Evolutionary conservation across 78 protist genomes (phyloP), one percentile per base, ranked within the genome.

Genomic region (Bodo saltans): DNA sequence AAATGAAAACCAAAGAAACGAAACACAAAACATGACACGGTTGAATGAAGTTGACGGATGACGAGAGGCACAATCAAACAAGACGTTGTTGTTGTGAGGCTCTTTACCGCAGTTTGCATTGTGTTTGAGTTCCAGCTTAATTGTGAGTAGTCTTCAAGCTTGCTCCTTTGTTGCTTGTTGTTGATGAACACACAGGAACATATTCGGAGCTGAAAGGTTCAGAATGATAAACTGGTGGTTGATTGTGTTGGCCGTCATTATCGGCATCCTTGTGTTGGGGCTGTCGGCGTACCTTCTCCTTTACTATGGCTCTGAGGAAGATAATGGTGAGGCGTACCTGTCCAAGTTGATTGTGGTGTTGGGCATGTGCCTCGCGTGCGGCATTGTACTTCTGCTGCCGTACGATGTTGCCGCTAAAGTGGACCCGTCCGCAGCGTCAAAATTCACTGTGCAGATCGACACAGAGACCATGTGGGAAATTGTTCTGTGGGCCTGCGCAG

Each of bases 261-360:
- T 38, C 3, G 68, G 41, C 23, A 4, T 83, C 42, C 23, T 83
- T 70, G 42, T 34, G 42, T 21, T 83, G 42, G 79, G 4, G 0
- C 79, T 34, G 11, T 23, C 75, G 34, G 34, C 72, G 29, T 83
- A 82, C 37, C 1, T 86, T 38, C 34, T 90, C 35, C 87, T 72
- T n/a, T 70, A 47, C 74, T 90, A 32, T 60, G 29, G 3, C 30
- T 23, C 78, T 32, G 87, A 78, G 34, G 92, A 85, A 52, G 92
- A 90, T 71, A 1, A 42, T 23, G 74, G 84, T 52, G 8, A 11
- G 0, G 89, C 89, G 23, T 90, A 28, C 35, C 32, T 76, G 28
- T 85, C 92, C 17, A 81, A 83, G 72, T 0, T 83, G 17, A 68
- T 84, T 25, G 78, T 83, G 26, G 85, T 85, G 0, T 70, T 83